Evolutionary conservation across 2,329 filamentous ascomycete species (phyloP).

Genomic region (Sphaerulina vaccinii): DNA sequence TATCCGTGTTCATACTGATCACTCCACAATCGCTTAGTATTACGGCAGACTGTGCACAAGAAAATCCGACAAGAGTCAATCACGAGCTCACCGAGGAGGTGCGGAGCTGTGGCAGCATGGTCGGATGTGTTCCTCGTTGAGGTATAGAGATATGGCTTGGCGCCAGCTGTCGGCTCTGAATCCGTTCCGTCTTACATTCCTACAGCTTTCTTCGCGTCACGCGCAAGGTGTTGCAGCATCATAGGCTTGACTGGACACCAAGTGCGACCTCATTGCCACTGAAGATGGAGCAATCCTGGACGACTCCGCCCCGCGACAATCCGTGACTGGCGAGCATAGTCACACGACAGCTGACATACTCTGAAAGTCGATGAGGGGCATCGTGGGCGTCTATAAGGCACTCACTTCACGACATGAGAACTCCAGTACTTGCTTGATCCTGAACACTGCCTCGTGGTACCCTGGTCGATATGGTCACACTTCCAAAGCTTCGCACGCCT

Average conservation of each 20-base stretch:
- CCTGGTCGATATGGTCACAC: conserved; percentile 9
- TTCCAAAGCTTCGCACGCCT: conserved; percentile 6
- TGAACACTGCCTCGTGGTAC: conserved; percentile 15
- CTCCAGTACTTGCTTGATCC: conserved; percentile 13
- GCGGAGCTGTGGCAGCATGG: neutral
- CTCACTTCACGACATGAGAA: neutral
- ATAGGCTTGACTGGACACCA: neutral
- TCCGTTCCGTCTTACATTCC: conserved; percentile 9
- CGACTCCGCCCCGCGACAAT: conserved; percentile 3
- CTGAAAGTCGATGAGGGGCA: neutral
- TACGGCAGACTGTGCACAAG: neutral
- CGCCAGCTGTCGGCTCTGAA: conserved; percentile 4
- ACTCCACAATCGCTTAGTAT: neutral
- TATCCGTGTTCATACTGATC: conserved; percentile 2
- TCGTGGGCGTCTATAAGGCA: conserved; percentile 11
- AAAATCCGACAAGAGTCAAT: neutral
- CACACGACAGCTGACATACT: neutral
- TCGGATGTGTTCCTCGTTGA: conserved; percentile 2
- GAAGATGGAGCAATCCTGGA: neutral
- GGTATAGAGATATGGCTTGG: conserved; percentile 10
- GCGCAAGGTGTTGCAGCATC: neutral
- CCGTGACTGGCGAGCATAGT: neutral
- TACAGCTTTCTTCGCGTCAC: conserved; percentile 3
- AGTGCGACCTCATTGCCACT: neutral
- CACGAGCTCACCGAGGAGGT: neutral